phyloP scores from a whole-genome alignment of 352 stramenopile species.

The Aphanomyces invadans region DNA sequence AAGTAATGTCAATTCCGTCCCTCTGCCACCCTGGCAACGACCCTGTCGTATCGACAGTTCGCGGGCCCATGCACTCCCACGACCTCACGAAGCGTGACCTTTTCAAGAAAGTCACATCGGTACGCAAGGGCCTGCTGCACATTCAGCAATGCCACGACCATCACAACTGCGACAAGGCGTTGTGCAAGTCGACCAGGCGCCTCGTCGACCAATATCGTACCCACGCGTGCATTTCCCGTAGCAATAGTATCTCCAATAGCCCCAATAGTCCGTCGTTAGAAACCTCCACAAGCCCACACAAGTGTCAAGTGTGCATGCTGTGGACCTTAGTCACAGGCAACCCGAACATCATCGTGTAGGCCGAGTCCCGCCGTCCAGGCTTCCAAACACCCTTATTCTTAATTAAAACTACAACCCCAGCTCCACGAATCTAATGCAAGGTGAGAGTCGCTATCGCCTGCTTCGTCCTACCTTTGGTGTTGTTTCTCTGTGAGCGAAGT shows the following conservation, averaged over 20 bases:
- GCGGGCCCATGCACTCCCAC: neutral
- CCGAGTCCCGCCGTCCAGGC: neutral
- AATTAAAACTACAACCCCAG: slow-evolving; percentile 36
- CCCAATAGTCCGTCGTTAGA: slow-evolving; percentile 1
- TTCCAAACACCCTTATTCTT: neutral
- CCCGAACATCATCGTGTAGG: slow-evolving; percentile 23
- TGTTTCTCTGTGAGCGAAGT: slow-evolving; percentile 21
- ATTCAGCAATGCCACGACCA: slow-evolving; percentile 39
- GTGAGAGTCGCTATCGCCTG: slow-evolving; percentile 12
- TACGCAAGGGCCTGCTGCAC: slow-evolving; percentile 59
- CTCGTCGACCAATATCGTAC: slow-evolving; percentile 57
- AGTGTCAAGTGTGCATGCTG: slow-evolving; percentile 74
- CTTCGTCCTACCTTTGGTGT: slow-evolving; percentile 20
- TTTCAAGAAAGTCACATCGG: slow-evolving; percentile 40
- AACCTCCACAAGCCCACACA: slow-evolving; percentile 20
- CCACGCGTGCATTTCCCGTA: slow-evolving; percentile 37
- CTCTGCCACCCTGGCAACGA: neutral
- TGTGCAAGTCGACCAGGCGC: slow-evolving; percentile 60
- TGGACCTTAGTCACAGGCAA: slow-evolving; percentile 47
- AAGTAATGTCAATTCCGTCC: slow-evolving; percentile 21
- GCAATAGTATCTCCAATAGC: neutral
- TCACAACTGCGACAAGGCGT: slow-evolving; percentile 52
- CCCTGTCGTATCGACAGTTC: neutral
- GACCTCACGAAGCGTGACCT: slow-evolving; percentile 22
- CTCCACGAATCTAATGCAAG: slow-evolving; percentile 36